Evolutionary conservation across 768 basidiomycete species (phyloP), one percentile per base, ranked within the genome.

Genomic region (Panus rudis): DNA sequence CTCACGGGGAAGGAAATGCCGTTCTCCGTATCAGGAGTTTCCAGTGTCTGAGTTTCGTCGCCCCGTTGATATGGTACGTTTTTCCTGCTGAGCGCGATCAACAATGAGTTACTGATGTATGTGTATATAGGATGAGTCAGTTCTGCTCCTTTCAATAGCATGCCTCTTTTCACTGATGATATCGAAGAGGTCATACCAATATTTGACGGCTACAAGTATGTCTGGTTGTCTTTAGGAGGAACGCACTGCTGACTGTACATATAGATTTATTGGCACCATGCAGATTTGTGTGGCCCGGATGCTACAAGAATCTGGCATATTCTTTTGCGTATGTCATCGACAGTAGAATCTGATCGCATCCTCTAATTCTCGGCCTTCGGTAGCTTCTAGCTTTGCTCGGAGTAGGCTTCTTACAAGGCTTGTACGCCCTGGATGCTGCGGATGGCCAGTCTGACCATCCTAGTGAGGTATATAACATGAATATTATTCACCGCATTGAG

Each of bases 211-310:
- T 82, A 73, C 63, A 85, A 90, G 79, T 87, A 49, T 52, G 75
- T 45, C 28, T n/a, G 27, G 10, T 26, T n/a, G 20, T 28, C 39
- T 22, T n/a, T 26, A 21, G 28, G 12, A 1, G 28, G 4, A 24
- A 11, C 25, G 46, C 10, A 31, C 26, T 39, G 37, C 6, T 24
- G 25, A 13, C 39, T 35, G 10, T 22, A 6, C 2, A 28, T 2
- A 17, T 40, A 86, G 84, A 55, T 87, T 87, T 52, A 79, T 97
- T 35, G 92, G 92, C 6, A 92, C 85, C 0, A 81, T 96, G 81
- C 91, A 94, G 58, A 91, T 97, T 22, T 93, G 92, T 48, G 80
- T 94, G 2, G 80, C 88, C 16, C 74, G 91, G 11, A 97, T 97
- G 92, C 64, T 97, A 49, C 82, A 85, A 56, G 92, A 97, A 63